Conservation (phyloP, 73 alveolate species). For the Effrenium voratum region DNA sequence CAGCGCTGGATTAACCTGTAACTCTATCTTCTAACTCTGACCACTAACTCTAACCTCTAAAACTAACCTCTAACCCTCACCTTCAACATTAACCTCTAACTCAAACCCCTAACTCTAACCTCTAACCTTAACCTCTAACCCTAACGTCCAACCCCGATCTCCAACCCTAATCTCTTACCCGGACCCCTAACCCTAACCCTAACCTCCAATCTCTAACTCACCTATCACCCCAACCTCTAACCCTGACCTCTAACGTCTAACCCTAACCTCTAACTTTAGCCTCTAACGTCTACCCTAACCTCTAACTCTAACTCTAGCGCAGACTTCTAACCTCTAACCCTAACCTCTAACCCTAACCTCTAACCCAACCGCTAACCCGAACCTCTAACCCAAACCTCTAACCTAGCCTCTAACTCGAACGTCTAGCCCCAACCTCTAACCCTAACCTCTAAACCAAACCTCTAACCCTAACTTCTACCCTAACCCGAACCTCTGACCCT, state of each 20-base stretch:
- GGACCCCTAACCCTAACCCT: neutral
- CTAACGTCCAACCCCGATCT: too few species aligned
- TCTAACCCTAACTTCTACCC: too few species aligned
- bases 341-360: neutral
- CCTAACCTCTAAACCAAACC: neutral
- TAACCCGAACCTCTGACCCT: neutral
- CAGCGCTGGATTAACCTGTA: too few species aligned
- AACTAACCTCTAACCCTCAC: neutral
- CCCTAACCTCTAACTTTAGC: neutral
- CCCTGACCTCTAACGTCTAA: neutral
- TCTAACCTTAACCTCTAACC: too few species aligned
- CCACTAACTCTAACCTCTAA: neutral
- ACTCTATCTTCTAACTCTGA: too few species aligned
- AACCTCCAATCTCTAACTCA: neutral
- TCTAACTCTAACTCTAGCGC: neutral
- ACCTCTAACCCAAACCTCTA: too few species aligned
- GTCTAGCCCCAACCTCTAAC: too few species aligned
- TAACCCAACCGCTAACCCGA: too few species aligned
- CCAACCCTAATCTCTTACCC: too few species aligned
- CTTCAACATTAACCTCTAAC: neutral
- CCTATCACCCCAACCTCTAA: neutral
- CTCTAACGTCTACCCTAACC: neutral
- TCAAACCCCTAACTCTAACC: neutral
- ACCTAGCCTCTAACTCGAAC: too few species aligned
- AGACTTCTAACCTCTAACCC: neutral